Conservation (phyloP, 495 filamentous ascomycete genomes). For the Lentithecium fluviatile region DNA sequence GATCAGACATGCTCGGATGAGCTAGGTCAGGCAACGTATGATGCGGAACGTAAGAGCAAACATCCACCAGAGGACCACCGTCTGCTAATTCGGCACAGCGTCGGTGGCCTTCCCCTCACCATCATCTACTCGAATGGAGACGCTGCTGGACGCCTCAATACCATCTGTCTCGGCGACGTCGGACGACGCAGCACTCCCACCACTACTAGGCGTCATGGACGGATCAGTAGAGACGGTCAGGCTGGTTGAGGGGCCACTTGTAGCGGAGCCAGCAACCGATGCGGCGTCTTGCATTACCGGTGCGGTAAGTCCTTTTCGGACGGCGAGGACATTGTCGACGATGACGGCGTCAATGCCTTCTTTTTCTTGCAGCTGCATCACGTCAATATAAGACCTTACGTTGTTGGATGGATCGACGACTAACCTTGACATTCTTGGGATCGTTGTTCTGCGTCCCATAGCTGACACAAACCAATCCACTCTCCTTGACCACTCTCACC, state of each 20-base stretch:
- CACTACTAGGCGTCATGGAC: not conserved
- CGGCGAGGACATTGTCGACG: conserved; percentile 85
- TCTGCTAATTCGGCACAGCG: too few species aligned
- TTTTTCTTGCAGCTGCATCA: conserved; percentile 73
- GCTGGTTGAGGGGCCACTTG: not conserved
- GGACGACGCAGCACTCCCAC: not conserved
- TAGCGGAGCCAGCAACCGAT: not conserved
- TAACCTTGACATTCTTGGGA: conserved; percentile 74
- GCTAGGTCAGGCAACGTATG: too few species aligned
- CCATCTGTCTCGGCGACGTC: not conserved
- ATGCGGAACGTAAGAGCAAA: too few species aligned
- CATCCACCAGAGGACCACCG: too few species aligned
- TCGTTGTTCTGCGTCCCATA: conserved; percentile 91
- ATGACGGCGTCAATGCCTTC: conserved; percentile 97
- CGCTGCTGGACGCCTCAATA: conserved; percentile 20
- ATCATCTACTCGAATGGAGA: conserved; percentile 18
- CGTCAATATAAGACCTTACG: not conserved
- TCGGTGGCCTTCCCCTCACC: conserved; percentile 3
- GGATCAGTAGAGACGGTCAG: not conserved
- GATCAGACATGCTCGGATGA: too few species aligned
- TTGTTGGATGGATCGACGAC: conserved; percentile 33
- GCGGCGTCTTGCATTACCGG: conserved; percentile 12
- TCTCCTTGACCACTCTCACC: conserved; percentile 93
- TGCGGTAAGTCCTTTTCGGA: conserved; percentile 67
- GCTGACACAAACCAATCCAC: conserved; percentile 90